phyloP scores from a whole-genome alignment of 2,329 filamentous ascomycete species.

The Sphaceloma murrayae region DNA sequence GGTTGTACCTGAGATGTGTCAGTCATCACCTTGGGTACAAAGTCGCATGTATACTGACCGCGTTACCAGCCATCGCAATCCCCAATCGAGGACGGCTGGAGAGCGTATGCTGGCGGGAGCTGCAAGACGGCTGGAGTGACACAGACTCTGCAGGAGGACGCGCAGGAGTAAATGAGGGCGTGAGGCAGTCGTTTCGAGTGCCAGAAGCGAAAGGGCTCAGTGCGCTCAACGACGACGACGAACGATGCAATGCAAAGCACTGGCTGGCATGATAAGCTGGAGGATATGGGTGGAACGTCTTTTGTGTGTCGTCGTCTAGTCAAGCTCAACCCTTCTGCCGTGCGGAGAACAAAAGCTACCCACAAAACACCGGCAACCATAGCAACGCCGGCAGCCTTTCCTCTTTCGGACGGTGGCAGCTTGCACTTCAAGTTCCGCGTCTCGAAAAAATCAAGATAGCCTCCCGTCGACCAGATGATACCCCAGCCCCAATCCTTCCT shows the following conservation, averaged over 20 bases:
- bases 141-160: constrained; percentile 5
- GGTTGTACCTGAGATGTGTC: constrained; percentile 55
- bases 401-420: not conserved
- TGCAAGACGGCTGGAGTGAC: constrained; percentile 12
- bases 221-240: constrained; percentile 9
- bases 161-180: not conserved
- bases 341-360: constrained; percentile 2
- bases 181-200: not conserved
- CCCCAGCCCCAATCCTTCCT: not conserved
- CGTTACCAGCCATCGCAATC: constrained; percentile 33
- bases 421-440: constrained; percentile 2
- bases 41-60: constrained; percentile 26
- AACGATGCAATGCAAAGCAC: constrained; percentile 14
- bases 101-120: constrained; percentile 10
- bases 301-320: not conserved
- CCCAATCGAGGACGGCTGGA: constrained; percentile 7
- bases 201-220: constrained; percentile 1
- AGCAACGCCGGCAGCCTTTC: constrained; percentile 3
- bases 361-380: constrained; percentile 10
- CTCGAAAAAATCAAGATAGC: constrained; percentile 8
- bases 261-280: constrained; percentile 12
- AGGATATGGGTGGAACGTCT: constrained; percentile 9
- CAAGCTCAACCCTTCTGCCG: constrained; percentile 8
- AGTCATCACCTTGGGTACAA: constrained; percentile 3
- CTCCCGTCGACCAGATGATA: constrained; percentile 6